These are phyloP conservation scores for Candida nonsorbophila DNA, from an alignment of 805 yeast species.

Conservation along the genomic window DNA sequence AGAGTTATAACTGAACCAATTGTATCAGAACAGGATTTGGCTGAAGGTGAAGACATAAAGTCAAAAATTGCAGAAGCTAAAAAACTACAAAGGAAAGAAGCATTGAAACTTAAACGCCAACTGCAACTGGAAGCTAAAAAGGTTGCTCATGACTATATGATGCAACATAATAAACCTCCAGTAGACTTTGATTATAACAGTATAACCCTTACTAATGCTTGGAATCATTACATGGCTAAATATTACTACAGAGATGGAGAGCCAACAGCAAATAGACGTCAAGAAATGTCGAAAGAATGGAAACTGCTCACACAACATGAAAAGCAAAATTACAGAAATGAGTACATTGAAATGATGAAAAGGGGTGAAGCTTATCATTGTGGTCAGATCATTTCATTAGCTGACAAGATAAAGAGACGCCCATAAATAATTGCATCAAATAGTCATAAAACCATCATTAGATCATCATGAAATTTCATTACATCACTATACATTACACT, in stretches of 20 bases:
- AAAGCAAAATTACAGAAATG: constrained; percentile 21
- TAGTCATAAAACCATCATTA: no score
- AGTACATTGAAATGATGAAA: constrained; percentile 19
- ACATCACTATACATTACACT: no score
- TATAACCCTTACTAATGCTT: constrained; percentile 26
- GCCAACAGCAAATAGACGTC: constrained; percentile 2
- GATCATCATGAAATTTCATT: no score
- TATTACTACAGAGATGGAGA: background rate
- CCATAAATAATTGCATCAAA: no score
- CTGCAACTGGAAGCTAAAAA: constrained; percentile 3
- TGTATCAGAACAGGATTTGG: background rate
- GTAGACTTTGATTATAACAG: constrained; percentile 4
- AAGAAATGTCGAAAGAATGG: constrained; percentile 16
- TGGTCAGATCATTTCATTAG: constrained; percentile 6
- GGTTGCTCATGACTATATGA: constrained; percentile 5
- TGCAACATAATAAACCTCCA: constrained; percentile 8
- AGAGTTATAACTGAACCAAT: no score
- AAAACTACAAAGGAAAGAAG: constrained; percentile 12
- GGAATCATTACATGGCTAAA: constrained; percentile 24
- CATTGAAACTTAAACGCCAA: constrained; percentile 6
- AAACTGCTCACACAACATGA: constrained; percentile 17
- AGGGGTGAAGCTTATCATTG: constrained; percentile 6
- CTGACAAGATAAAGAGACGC: constrained; percentile 4
- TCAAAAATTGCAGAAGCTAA: constrained; percentile 4
- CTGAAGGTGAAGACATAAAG: no score